Evolutionary conservation across 805 yeast genomes (phyloP), one percentile per base, ranked within the genome.

Genomic region (Priceomyces fermenticarens): DNA sequence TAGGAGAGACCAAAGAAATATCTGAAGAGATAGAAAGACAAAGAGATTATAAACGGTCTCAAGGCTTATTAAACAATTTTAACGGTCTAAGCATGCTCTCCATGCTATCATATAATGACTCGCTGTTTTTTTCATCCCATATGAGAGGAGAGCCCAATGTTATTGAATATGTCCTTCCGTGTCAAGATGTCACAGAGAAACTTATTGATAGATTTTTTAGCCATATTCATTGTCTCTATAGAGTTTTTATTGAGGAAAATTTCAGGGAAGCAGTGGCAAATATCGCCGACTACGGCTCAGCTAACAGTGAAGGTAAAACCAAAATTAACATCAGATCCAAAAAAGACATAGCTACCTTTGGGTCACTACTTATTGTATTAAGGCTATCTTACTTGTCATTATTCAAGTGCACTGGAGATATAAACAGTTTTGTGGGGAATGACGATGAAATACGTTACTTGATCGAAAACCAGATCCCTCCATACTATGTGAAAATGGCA

Each of bases 201-300:
- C 58, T 72, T 17, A 43, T 74, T 17, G 63, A 61, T 17, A 46
- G 77, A 8, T 75, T 65, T 48, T 74, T 70, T 53, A 53, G 55
- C 20, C 59, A 57, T 42, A 52, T 73, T 29, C 32, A 29, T 14
- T 29, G 32, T 14, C 15, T 29, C 13, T 8, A 14, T 14, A 29
- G 15, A 12, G 13, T 29, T 29, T 29, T 29, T 8, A 29, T 12
- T 29, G 32, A 29, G 15, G 15, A 29, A 29, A 14, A 29, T 4
- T 29, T 29, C 15, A 29, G 32, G 8, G 15, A 29, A 7, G 15
- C 13, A 9, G 13, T 29, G 4, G 13, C 32, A 29, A 14, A 14
- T 12, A 12, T 29, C 13, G 6, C 15, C 13, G 9, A 29, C 9
- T 29, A 12, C 8, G 15, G 8, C 4, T 4, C 13, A n/a, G 32